Conservation (phyloP, 1,284 basidiomycete genomes). For the Sanghuangporus sanghuang region DNA sequence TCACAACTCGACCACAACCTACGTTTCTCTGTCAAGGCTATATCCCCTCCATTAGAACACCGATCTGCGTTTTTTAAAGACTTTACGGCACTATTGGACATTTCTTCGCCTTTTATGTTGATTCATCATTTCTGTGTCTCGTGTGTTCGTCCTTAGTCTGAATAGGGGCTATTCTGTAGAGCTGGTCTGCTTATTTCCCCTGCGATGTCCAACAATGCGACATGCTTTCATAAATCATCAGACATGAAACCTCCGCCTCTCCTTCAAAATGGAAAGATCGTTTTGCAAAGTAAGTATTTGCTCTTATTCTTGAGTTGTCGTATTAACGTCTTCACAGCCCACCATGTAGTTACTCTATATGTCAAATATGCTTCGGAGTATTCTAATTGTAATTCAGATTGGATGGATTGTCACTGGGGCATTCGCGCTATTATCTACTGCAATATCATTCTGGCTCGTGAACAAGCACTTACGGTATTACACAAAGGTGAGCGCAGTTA, state of each 20-base stretch:
- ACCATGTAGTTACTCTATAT: conserved; percentile 6
- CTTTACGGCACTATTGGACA: too few relatives aligned
- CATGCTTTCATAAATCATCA: conserved; percentile 17
- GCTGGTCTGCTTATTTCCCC: not conserved
- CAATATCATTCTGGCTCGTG: conserved; percentile 66
- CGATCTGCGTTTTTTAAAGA: too few relatives aligned
- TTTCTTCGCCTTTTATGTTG: too few relatives aligned
- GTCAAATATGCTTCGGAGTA: not conserved
- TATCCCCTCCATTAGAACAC: too few relatives aligned
- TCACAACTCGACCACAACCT: too few relatives aligned
- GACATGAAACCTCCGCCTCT: conserved; percentile 24
- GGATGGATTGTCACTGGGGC: conserved; percentile 69
- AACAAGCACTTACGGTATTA: conserved; percentile 70
- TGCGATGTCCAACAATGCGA: not conserved
- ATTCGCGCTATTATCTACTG: conserved; percentile 51
- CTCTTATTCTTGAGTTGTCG: not conserved
- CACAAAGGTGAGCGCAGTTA: conserved; percentile 46
- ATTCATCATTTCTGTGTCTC: too few relatives aligned
- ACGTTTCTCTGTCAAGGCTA: too few relatives aligned
- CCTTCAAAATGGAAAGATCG: conserved; percentile 28
- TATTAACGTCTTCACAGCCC: conserved; percentile 5
- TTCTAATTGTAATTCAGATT: conserved; percentile 37
- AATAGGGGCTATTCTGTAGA: too few relatives aligned
- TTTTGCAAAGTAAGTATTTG: conserved; percentile 26
- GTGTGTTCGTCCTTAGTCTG: too few relatives aligned